Base-by-base conservation (phyloP, 192 early-diverging fungal genomes). In the Podila clonocystis region DNA sequence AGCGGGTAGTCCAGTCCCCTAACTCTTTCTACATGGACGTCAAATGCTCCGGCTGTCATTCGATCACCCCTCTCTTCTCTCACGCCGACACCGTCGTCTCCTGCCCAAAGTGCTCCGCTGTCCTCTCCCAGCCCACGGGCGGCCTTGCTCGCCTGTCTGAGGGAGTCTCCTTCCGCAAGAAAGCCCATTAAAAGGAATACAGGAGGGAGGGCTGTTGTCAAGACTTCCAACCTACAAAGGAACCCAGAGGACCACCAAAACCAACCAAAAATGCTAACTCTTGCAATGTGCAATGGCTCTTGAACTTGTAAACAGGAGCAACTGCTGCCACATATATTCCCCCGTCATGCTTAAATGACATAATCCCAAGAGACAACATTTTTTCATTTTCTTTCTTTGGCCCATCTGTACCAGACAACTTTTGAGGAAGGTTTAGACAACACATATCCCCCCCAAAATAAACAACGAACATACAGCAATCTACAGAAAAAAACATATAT, bases 21-120 rank as follows among this genome's bases (percentile, higher is more conserved):
- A 94, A 99, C 93, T 97, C 97, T 26, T 97, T 92, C 93, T 97
- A 98, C 87, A 97, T 99, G 96, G 97, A 99, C 78, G 96, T 99
- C 70, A 97, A 97, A 89, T 97, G 96, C 90, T 87, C 94, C 65
- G 94, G 92, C 29, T 88, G 95, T 91, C 89, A 91, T 80, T 83
- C 89, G 73, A 95, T 97, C 86, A 95, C 94, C 83, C 93, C 94
- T 71, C 92, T 97, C 74, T 97, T 97, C 88, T 91, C 89, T 82
- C 94, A 97, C 87, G 94, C 95, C 72, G 93, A 95, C 82, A 93
- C 94, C 63, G 95, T 97, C 62, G 95, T 96, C 68, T 73, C 93
- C 52, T 97, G 95, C 91, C 78, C 85, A 65, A 89, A 91, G 62
- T 97, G 95, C 89, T 86, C 88, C 63, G 90, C 91, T 60, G 95